Base-by-base conservation (phyloP, 148 eudicot species). In the Heliosperma pusillum region DNA sequence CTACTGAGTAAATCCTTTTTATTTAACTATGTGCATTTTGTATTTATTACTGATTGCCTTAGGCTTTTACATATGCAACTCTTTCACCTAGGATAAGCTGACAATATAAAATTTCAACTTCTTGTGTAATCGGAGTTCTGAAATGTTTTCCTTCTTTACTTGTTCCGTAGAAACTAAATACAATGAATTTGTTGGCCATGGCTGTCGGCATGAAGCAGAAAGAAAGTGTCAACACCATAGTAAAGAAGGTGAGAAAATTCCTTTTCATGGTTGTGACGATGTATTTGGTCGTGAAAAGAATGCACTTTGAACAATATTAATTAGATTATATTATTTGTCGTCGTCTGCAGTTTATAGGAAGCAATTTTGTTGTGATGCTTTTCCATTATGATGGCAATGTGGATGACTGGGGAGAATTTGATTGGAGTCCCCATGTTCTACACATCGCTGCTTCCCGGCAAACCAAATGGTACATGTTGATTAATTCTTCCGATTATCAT, bases 381-480 rank as follows among this genome's bases (percentile, higher is more conserved):
- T 89, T 89, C 62, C 93, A 89, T 71, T 89, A 89, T 74, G 93
- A 87, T 71, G 88, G 89, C 24, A 80, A 82, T 75, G 86, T 87
- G 24, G 85, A 89, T 82, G 90, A 82, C 26, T 89, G 93, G 93
- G 74, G 70, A 25, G 88, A 89, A 42, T 64, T 87, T 11, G 82
- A 84, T 74, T 89, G 93, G 90, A 86, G 84, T 78, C 56, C 66
- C 71, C 75, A 50, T 69, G 90, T 80, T 58, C 78, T 89, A 79
- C 93, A 87, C 77, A 82, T 89, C 66, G 86, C 88, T 66, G 93
- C 90, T 69, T 61, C 83, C 45, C 77, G 82, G 78, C 93, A 89
- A 76, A 89, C 93, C 10, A 89, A 89, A 78, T 89, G 93, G 93
- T 89, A 84, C 36, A 7, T 25, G n/a, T 55, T 21, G 29, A 66